Evolutionary conservation across 1,284 basidiomycete species (phyloP).

Genomic region (Clitocybe nebularis): DNA sequence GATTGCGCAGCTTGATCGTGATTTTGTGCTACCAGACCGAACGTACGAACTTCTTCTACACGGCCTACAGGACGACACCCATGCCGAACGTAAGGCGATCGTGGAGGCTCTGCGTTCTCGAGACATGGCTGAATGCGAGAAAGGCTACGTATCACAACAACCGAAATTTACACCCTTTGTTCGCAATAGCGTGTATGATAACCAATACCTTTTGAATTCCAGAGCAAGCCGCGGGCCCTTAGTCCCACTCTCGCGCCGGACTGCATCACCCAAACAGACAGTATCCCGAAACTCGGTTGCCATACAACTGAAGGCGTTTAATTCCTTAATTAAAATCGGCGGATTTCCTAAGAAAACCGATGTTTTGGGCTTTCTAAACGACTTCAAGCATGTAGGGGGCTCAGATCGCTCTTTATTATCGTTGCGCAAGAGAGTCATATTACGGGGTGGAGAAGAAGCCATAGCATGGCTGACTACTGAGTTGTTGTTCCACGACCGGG

Average conservation of each 20-base stretch:
- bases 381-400: constrained; percentile 7
- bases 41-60: constrained; percentile 8
- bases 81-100: background rate
- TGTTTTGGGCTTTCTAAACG: constrained; percentile 7
- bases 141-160: background rate
- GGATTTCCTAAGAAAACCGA: background rate
- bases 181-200: background rate
- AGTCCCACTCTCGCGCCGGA: background rate
- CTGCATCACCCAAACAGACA: background rate
- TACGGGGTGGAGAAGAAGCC: background rate
- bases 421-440: constrained; percentile 10
- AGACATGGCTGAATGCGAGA: background rate
- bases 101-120: background rate
- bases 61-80: background rate
- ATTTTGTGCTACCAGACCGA: constrained; percentile 6
- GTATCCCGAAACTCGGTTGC: background rate
- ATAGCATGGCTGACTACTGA: constrained; percentile 12
- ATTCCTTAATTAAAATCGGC: background rate
- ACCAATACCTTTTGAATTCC: background rate
- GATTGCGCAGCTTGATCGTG: constrained; percentile 9
- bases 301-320: constrained; percentile 6
- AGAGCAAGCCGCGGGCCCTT: background rate
- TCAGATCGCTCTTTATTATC: constrained; percentile 1
- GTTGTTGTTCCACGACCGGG: constrained; percentile 5
- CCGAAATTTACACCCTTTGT: background rate